Base-by-base conservation (phyloP, 306 rosid genomes). In the Potentilla sterilis region DNA sequence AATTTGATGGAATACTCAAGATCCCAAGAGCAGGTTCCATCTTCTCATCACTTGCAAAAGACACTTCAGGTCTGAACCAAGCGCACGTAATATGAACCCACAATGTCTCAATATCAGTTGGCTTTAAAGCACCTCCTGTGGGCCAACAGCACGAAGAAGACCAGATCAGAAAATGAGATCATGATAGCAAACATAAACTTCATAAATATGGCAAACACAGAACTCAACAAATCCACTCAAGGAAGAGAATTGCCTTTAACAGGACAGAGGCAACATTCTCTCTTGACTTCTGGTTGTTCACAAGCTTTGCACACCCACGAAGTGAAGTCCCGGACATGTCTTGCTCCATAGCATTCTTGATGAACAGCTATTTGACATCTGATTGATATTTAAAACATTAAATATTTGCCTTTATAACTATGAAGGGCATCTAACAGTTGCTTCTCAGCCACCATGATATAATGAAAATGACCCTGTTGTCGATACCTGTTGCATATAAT, bases 51-150 rank as follows among this genome's bases (percentile, higher is more conserved):
- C 92, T 96, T 37, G 98, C 94, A 73, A 96, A 96, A 55, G 98
- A 86, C 69, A 96, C 99, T 89, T 96, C 98, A 43, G 99, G 99
- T 62, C 91, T 88, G 81, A 96, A 96, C 99, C 99, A 96, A 86
- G 99, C 99, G 77, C 99, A 96, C 9, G 99, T 96, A 67, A 96
- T 92, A 82, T 96, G 99, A 66, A 96, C 98, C 99, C 99, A 96
- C 83, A 96, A 82, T 46, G 96, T 82, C 82, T 89, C 91, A 59
- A 92, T 85, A 87, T 96, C 99, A 1, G 99, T 92, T 40, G 99
- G 99, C 87, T 96, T 96, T 80, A 96, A 75, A 57, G 99, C 99
- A 83, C 99, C 99, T 34, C 99, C 99, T 96, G 82, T n/a, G 63
- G 74, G 43, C 44, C 51, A 65, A 80, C 78, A 76, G 71, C 67